Percentiles rank a stretch among this genome's conserved stretches.
Conservation (phyloP, 257 asterid genomes). For the Phtheirospermum japonicum region DNA sequence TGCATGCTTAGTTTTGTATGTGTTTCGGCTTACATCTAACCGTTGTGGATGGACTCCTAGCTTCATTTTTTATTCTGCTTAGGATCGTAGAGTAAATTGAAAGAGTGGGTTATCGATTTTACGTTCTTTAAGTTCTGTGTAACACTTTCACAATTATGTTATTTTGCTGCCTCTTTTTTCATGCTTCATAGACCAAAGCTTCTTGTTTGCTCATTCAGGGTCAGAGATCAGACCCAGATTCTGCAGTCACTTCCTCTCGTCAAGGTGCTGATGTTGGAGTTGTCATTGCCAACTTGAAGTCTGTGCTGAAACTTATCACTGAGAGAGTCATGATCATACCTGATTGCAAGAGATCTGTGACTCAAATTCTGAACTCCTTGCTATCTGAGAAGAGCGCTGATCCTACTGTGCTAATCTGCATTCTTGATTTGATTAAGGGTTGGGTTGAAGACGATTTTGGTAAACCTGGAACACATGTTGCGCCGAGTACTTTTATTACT, state of each 20-base stretch:
- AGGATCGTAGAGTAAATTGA: constrained; percentile 7
- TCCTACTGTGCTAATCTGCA: constrained; percentile 87
- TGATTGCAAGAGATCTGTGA: constrained; percentile 88
- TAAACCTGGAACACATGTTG: constrained; percentile 68
- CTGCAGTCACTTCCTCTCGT: constrained; percentile 92
- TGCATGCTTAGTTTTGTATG: constrained; percentile 16
- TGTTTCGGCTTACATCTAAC: constrained; percentile 10
- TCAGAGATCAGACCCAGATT: constrained; percentile 87
- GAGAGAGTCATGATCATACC: constrained; percentile 90
- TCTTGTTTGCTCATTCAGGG: constrained; percentile 49
- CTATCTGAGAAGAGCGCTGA: constrained; percentile 90
- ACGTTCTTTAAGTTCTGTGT: constrained; percentile 17
- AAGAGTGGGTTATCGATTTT: constrained; percentile 17
- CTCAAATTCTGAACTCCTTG: constrained; percentile 77
- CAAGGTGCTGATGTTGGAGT: constrained; percentile 95
- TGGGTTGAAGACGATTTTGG: constrained; percentile 88
- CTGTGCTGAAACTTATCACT: constrained; percentile 73
- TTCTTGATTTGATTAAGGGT: constrained; percentile 81
- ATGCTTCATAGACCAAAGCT: constrained; percentile 21
- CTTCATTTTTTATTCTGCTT: constrained; percentile 17
- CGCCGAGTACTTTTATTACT: constrained; percentile 62
- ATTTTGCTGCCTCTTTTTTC: constrained; percentile 6
- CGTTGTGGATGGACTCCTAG: neutral
- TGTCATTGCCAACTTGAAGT: constrained; percentile 71
- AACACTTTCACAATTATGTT: neutral